Conservation (phyloP, 169 alveolate species). For the Theileria parva region DNA sequence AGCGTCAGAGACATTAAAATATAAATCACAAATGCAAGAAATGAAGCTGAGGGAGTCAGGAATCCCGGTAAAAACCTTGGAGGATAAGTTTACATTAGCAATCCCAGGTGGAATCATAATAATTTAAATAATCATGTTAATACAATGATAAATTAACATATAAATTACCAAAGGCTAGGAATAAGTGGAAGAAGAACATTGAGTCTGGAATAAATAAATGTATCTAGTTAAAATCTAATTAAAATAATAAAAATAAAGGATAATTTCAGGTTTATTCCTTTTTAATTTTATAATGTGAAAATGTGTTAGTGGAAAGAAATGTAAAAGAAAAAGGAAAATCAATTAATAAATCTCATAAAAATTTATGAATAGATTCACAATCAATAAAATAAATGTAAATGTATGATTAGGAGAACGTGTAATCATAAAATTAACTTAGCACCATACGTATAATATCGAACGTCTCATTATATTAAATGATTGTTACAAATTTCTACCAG, state of each 20-base stretch:
- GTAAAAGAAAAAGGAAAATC: not conserved
- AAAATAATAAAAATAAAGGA: too few relatives aligned
- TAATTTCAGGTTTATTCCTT: not conserved
- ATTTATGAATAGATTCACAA: not conserved
- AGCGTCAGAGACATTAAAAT: not conserved
- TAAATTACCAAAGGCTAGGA: not conserved
- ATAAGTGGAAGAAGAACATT: not conserved
- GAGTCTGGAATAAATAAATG: not conserved
- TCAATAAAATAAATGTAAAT: not conserved
- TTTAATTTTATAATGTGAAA: not conserved
- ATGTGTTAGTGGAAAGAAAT: not conserved
- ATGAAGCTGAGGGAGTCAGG: not conserved
- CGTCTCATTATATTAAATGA: not conserved
- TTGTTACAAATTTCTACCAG: not conserved
- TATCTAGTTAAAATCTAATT: too few relatives aligned
- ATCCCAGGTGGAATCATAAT: not conserved
- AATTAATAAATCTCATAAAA: not conserved
- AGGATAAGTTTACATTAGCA: not conserved
- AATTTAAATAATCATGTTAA: not conserved
- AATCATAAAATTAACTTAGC: not conserved
- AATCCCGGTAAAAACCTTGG: not conserved
- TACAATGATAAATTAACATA: too few relatives aligned
- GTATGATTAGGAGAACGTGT: not conserved
- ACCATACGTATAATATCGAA: slow-evolving; percentile 1
- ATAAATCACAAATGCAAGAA: slow-evolving; percentile 7